phyloP scores from a whole-genome alignment of 164 flowering plant genomes.

The Tinospora cordifolia region DNA sequence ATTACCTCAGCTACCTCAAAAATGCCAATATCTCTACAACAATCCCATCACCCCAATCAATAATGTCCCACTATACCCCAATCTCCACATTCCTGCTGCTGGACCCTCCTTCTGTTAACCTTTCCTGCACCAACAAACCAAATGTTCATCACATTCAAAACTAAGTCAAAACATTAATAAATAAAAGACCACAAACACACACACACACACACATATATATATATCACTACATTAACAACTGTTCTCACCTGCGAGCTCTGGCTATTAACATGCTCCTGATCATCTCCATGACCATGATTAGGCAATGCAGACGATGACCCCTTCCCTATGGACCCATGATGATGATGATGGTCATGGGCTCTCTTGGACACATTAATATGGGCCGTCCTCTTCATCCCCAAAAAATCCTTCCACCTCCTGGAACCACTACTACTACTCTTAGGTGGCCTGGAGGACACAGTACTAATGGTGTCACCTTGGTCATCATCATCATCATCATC shows the following conservation, averaged over 20 bases:
- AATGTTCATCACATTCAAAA: not conserved
- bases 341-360: conserved; percentile 14
- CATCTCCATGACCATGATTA: conserved; percentile 19
- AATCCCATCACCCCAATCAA: not conserved
- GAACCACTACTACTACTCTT: conserved; percentile 21
- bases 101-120: conserved; percentile 1
- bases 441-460: conserved; percentile 24
- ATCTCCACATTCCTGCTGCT: conserved; percentile 3
- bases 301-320: not conserved
- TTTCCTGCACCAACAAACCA: not conserved
- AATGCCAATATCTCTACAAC: conserved; percentile 4
- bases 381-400: conserved; percentile 41
- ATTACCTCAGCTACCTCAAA: conserved; percentile 2
- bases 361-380: conserved; percentile 25
- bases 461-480: conserved; percentile 9
- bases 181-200: too few species aligned
- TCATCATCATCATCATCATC: conserved; percentile 30
- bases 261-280: conserved; percentile 9
- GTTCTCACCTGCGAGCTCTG: conserved; percentile 26
- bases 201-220: too few species aligned
- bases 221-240: not conserved
- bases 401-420: conserved; percentile 51
- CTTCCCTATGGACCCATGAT: conserved; percentile 23
- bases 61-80: not conserved
- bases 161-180: not conserved